phyloP scores from a whole-genome alignment of 176 grass and related monocot genomes.

The Aegilops tauschii region DNA sequence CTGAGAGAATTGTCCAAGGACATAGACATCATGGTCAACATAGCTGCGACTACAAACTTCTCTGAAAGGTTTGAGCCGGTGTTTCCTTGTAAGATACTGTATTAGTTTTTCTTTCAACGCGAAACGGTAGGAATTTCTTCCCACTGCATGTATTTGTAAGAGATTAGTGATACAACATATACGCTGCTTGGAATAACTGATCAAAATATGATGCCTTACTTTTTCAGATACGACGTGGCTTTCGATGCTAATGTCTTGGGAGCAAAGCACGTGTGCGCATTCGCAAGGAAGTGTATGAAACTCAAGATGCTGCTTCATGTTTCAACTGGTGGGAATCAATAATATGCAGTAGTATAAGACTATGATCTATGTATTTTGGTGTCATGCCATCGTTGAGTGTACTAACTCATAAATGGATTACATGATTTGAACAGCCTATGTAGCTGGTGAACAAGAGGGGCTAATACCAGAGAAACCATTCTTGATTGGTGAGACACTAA shows the following conservation, averaged over 20 bases:
- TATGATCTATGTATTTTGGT: background rate
- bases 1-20: background rate
- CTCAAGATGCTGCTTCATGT: slow-evolving; percentile 66
- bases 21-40: background rate
- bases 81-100: background rate
- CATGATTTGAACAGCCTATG: slow-evolving; percentile 42
- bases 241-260: slow-evolving; percentile 40
- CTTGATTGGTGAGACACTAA: slow-evolving; percentile 38
- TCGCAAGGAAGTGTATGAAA: slow-evolving; percentile 48
- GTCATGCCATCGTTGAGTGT: background rate
- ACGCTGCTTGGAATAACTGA: background rate
- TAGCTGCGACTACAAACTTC: background rate
- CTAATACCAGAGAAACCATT: slow-evolving; percentile 47
- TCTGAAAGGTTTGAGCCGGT: background rate
- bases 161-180: background rate
- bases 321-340: slow-evolving; percentile 42
- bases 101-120: too few relatives aligned
- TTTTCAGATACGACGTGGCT: slow-evolving; percentile 53
- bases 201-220: background rate
- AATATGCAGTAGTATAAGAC: background rate
- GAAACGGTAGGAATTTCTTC: background rate
- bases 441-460: slow-evolving; percentile 47
- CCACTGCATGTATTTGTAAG: background rate
- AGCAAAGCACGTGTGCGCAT: slow-evolving; percentile 33
- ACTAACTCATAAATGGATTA: background rate